A percentile compares a stretch with the other conserved stretches of the same genome.
These are phyloP conservation scores for Colletotrichum plurivorum DNA, from an alignment of 2,329 filamentous ascomycete species.

Conservation along the genomic window DNA sequence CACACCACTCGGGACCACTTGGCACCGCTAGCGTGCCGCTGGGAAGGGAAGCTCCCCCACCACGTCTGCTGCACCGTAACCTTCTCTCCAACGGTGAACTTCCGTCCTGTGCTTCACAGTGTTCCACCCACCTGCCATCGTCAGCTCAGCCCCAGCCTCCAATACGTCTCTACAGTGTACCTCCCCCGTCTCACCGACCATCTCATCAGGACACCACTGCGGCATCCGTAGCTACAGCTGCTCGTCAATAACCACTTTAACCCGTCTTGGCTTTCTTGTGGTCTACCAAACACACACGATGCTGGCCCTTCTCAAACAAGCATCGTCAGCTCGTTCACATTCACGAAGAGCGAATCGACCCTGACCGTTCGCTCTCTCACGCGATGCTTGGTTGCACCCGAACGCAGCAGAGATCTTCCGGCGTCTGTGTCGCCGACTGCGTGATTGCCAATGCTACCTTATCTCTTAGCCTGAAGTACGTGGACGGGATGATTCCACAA, in stretches of 20 bases:
- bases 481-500: not conserved
- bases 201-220: conserved; percentile 2
- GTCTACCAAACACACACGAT: not conserved
- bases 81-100: not conserved
- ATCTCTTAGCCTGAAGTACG: conserved; percentile 24
- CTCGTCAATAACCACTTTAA: conserved; percentile 1
- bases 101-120: not conserved
- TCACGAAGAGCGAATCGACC: not conserved
- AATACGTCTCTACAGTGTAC: not conserved
- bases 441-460: conserved; percentile 29
- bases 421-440: conserved; percentile 17
- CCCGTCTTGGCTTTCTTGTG: conserved; percentile 20
- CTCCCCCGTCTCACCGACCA: conserved; percentile 8
- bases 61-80: not conserved
- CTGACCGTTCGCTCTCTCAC: not conserved
- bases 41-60: conserved; percentile 23
- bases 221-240: not conserved
- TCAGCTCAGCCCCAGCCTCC: conserved; percentile 9
- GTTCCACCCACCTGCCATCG: not conserved
- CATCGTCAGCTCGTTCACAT: conserved; percentile 8
- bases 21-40: conserved; percentile 34
- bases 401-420: conserved; percentile 30
- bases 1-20: conserved; percentile 27
- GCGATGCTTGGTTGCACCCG: conserved; percentile 21
- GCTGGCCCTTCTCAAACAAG: not conserved